Percentiles rank a stretch among this genome's conserved stretches.
Evolutionary conservation across 805 yeast species (phyloP).

Genomic region (Lachancea dasiensis): DNA sequence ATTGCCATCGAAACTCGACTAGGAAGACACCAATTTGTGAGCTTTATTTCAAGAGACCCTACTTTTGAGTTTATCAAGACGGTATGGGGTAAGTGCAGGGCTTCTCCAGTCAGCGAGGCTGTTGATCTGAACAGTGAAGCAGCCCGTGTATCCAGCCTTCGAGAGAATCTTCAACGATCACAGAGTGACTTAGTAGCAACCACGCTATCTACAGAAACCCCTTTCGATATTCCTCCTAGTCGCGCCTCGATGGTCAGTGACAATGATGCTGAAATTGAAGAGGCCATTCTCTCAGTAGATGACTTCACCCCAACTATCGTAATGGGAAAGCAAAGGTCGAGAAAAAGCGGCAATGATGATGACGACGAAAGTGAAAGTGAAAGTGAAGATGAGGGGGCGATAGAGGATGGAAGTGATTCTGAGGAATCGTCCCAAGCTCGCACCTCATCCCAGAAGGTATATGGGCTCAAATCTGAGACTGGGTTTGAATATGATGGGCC

Average conservation of each 20-base stretch:
- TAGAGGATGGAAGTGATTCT: constrained; percentile 16
- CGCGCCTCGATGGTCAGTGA: constrained; percentile 20
- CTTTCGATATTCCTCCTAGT: constrained; percentile 22
- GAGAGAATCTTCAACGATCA: not conserved
- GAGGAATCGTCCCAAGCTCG: constrained; percentile 19
- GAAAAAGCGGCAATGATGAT: constrained; percentile 14
- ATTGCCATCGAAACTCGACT: constrained; percentile 60
- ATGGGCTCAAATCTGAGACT: constrained; percentile 36
- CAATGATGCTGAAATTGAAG: constrained; percentile 26
- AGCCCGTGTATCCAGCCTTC: not conserved
- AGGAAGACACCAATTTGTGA: constrained; percentile 75
- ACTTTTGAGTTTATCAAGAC: constrained; percentile 64
- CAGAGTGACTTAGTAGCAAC: constrained; percentile 3
- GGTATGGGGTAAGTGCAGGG: constrained; percentile 48
- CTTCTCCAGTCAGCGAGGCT: not conserved
- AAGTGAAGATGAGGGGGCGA: constrained; percentile 29
- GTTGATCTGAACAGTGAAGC: not conserved
- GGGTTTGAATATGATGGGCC: constrained; percentile 58
- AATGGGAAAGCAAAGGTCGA: constrained; percentile 10
- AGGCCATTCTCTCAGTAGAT: constrained; percentile 42
- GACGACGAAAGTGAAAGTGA: constrained; percentile 28
- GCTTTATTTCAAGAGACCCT: constrained; percentile 75
- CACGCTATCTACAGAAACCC: not conserved
- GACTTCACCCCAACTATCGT: constrained; percentile 25
- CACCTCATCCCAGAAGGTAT: constrained; percentile 24